Conservation (phyloP, 257 asterid genomes). For the Gentiana dahurica region DNA sequence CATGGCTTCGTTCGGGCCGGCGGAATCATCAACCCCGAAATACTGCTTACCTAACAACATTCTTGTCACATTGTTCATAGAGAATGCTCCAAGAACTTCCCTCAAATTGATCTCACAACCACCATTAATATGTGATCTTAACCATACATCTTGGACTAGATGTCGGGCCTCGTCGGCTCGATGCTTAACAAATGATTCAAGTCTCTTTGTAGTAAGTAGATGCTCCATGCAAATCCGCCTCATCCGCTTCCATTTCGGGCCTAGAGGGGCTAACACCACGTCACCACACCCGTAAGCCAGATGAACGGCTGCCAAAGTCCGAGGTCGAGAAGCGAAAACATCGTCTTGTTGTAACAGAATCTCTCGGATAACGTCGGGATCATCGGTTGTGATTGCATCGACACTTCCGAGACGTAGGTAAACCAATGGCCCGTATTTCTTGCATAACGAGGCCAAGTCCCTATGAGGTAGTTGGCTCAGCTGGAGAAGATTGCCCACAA, state of each 20-base stretch:
- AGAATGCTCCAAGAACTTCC: slow-evolving; percentile 71
- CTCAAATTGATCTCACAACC: slow-evolving; percentile 42
- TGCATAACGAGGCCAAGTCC: slow-evolving; percentile 60
- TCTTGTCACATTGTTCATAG: slow-evolving; percentile 90
- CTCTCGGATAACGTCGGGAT: slow-evolving; percentile 60
- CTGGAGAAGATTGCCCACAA: slow-evolving; percentile 85
- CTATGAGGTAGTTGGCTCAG: slow-evolving; percentile 67
- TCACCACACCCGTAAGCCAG: slow-evolving; percentile 86
- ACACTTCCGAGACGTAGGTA: slow-evolving; percentile 61
- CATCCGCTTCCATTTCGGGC: slow-evolving; percentile 88
- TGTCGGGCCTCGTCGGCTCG: slow-evolving; percentile 71
- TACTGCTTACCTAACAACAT: slow-evolving; percentile 87
- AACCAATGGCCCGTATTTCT: slow-evolving; percentile 78
- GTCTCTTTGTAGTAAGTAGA: slow-evolving; percentile 66
- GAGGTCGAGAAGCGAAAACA: slow-evolving; percentile 79
- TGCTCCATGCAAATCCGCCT: slow-evolving; percentile 91
- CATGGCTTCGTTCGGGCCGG: slow-evolving; percentile 74
- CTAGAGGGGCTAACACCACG: slow-evolving; percentile 80
- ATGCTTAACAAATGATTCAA: slow-evolving; percentile 54
- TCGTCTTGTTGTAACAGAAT: slow-evolving; percentile 68
- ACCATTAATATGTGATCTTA: slow-evolving; percentile 18
- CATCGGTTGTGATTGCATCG: slow-evolving; percentile 80
- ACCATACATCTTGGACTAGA: slow-evolving; percentile 48
- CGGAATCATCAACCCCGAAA: slow-evolving; percentile 51
- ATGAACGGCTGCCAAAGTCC: slow-evolving; percentile 70